phyloP scores from a whole-genome alignment of 1,139 yeast genomes.

The Diutina rugosa region DNA sequence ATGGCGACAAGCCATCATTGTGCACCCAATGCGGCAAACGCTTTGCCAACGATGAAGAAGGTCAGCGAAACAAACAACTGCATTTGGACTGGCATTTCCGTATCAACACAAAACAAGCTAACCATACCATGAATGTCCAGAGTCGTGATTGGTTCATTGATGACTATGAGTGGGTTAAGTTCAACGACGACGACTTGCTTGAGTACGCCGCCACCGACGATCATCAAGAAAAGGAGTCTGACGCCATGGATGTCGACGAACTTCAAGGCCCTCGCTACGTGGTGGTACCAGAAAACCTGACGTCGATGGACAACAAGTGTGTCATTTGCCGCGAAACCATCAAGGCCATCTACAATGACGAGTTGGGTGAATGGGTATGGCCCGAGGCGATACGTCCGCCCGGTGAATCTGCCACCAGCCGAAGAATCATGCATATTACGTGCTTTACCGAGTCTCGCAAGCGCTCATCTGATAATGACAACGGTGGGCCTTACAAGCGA shows the following conservation, averaged over 20 bases:
- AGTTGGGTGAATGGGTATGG: conserved; percentile 95
- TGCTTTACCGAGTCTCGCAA: conserved; percentile 65
- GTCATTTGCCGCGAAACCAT: conserved; percentile 79
- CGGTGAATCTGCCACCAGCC: conserved; percentile 29
- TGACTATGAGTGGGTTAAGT: conserved; percentile 61
- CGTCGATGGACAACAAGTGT: conserved; percentile 62
- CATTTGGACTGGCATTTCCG: conserved; percentile 97
- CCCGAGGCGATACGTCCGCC: conserved; percentile 57
- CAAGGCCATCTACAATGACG: conserved; percentile 75
- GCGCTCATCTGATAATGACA: conserved; percentile 21
- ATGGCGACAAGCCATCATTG: conserved; percentile 57
- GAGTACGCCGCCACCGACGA: conserved; percentile 13
- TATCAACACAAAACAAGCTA: conserved; percentile 63
- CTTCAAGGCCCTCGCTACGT: conserved; percentile 22
- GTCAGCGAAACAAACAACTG: conserved; percentile 35
- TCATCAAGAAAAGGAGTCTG: conserved; percentile 1
- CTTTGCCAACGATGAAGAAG: conserved; percentile 51
- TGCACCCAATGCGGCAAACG: conserved; percentile 89
- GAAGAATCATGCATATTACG: conserved; percentile 61
- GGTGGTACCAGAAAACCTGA: conserved; percentile 58
- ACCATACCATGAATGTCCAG: conserved; percentile 32
- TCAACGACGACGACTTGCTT: conserved; percentile 45
- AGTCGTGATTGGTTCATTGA: conserved; percentile 77
- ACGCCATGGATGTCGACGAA: conserved; percentile 5
- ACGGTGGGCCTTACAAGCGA: not conserved